Evolutionary conservation across 495 filamentous ascomycete genomes (phyloP).

Genomic region (Halenospora varia): DNA sequence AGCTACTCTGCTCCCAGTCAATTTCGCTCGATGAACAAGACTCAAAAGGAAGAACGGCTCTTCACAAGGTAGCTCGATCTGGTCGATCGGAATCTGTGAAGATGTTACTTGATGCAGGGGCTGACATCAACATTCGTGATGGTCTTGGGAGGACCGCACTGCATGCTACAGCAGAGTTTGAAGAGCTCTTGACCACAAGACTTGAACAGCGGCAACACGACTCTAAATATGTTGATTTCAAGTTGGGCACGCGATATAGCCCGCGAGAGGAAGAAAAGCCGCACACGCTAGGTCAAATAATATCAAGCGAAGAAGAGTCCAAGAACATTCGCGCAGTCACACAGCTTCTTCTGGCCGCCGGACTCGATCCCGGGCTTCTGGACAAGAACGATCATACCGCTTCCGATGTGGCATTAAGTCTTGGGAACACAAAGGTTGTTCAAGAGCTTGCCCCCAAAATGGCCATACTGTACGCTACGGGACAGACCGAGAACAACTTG

Average conservation of each 20-base stretch:
- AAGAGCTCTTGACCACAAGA: neutral
- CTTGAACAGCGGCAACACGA: neutral
- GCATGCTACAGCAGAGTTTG: conserved; percentile 12
- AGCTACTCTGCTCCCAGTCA: conserved; percentile 15
- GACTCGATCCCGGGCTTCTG: neutral
- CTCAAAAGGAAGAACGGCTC: conserved; percentile 23
- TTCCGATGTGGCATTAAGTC: conserved; percentile 1
- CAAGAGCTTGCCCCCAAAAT: neutral
- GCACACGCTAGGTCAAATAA: neutral
- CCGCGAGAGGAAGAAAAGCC: neutral
- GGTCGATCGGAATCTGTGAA: conserved; percentile 33
- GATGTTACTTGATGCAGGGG: conserved; percentile 31
- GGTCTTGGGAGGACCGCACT: neutral
- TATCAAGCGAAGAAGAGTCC: neutral
- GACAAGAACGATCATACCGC: neutral
- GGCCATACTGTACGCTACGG: neutral
- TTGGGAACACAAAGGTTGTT: neutral
- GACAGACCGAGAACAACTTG: neutral
- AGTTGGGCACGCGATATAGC: too few species aligned
- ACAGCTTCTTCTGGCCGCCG: conserved; percentile 7
- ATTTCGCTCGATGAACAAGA: conserved; percentile 19
- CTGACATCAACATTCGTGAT: conserved; percentile 14
- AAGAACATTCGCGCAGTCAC: neutral
- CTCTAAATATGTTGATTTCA: neutral
- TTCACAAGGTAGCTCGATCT: conserved; percentile 35